Conservation (phyloP, 139 green algal species). For the Chlamydomonas sphaeroides region DNA sequence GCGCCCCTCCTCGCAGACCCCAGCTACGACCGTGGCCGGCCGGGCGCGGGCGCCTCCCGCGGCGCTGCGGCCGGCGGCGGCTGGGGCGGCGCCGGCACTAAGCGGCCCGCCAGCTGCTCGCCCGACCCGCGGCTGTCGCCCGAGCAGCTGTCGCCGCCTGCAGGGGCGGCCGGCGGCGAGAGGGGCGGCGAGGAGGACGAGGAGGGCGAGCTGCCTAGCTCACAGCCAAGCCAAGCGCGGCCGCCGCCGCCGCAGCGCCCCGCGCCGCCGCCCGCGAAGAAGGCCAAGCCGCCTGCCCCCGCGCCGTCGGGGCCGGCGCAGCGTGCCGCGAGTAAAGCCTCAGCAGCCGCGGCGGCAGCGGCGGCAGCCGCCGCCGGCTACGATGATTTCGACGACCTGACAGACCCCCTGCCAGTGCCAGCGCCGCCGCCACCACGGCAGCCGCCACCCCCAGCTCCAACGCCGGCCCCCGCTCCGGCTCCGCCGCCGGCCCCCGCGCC, state of each 20-base stretch:
- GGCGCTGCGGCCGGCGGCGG: not conserved
- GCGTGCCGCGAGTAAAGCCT: too few species aligned
- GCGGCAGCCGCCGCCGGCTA: not conserved
- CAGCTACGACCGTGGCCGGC: too few species aligned
- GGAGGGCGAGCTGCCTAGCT: not conserved
- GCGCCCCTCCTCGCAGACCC: too few species aligned
- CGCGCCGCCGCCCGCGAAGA: too few species aligned
- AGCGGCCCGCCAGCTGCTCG: slow-evolving; percentile 25
- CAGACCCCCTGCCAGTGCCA: not conserved
- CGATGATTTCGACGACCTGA: slow-evolving; percentile 31
- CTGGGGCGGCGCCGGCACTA: not conserved
- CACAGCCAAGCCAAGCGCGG: too few species aligned
- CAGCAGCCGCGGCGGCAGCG: not conserved
- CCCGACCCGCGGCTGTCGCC: slow-evolving; percentile 19
- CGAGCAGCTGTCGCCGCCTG: not conserved
- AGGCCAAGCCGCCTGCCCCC: too few species aligned
- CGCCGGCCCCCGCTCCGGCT: slow-evolving; percentile 1
- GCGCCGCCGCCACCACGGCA: not conserved
- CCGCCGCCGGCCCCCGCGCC: too few species aligned
- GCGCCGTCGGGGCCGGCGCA: too few species aligned
- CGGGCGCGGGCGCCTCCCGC: too few species aligned
- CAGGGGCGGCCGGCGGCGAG: too few species aligned
- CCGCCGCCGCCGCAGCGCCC: too few species aligned
- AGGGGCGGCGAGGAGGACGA: not conserved
- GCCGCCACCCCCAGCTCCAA: too few species aligned